Evolutionary conservation across 768 basidiomycete species (phyloP).

Genomic region (Boletus barrowsii): DNA sequence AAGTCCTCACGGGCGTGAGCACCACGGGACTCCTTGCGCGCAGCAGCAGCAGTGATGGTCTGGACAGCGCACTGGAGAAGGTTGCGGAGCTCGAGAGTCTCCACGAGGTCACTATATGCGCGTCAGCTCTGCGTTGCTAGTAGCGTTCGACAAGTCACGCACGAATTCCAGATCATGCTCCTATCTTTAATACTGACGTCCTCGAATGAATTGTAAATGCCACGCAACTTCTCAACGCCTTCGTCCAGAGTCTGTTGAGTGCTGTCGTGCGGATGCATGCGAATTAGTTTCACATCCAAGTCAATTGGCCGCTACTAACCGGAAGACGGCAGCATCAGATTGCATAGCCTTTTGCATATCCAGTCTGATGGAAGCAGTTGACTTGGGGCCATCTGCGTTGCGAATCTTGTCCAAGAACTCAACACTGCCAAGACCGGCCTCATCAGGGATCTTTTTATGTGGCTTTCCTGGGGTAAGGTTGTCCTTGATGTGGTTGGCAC

Average conservation of each 20-base stretch:
- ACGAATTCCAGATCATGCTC: slow-evolving; percentile 99
- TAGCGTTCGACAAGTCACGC: slow-evolving; percentile 28
- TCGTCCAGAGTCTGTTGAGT: slow-evolving; percentile 88
- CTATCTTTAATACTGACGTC: slow-evolving; percentile 96
- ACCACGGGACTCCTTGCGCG: slow-evolving; percentile 96
- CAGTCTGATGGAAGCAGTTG: slow-evolving; percentile 87
- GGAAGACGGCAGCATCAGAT: slow-evolving; percentile 95
- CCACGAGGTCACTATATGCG: slow-evolving; percentile 77
- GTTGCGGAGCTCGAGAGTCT: slow-evolving; percentile 96
- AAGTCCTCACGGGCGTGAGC: slow-evolving; percentile 98
- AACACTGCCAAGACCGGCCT: slow-evolving; percentile 81
- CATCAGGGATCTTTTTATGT: slow-evolving; percentile 83
- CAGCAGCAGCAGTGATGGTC: slow-evolving; percentile 89
- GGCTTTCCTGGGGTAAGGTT: slow-evolving; percentile 86
- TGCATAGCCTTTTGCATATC: slow-evolving; percentile 99
- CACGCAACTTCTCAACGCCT: slow-evolving; percentile 82
- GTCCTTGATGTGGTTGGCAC: slow-evolving; percentile 94
- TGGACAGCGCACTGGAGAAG: slow-evolving; percentile 93
- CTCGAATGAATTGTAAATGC: slow-evolving; percentile 85
- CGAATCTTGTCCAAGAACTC: slow-evolving; percentile 89
- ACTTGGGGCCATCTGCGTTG: slow-evolving; percentile 73
- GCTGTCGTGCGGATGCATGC: slow-evolving; percentile 36
- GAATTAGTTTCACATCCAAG: slow-evolving; percentile 1
- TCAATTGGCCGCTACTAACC: slow-evolving; percentile 40
- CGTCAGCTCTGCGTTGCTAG: slow-evolving; percentile 8